phyloP scores from a whole-genome alignment of 139 green algal species.

The Micractinium sp. region DNA sequence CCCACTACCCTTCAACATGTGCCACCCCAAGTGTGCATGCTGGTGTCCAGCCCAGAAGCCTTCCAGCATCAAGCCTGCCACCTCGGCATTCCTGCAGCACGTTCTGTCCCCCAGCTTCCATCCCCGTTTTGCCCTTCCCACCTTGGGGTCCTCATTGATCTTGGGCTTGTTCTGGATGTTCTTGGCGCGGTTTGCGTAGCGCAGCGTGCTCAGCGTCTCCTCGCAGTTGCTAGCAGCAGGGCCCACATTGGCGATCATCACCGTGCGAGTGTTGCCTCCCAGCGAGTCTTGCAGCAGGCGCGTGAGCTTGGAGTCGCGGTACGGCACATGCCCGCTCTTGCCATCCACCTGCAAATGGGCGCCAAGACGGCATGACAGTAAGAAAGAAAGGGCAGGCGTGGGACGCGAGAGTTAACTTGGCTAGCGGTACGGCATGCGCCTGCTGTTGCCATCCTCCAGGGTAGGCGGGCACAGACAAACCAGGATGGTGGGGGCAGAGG shows the following conservation, averaged over 20 bases:
- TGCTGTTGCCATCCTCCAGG: too few relatives aligned
- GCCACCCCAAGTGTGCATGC: not conserved
- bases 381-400: not conserved
- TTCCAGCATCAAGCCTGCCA: not conserved
- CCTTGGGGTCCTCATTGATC: constrained; percentile 93
- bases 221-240: constrained; percentile 89
- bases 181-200: constrained; percentile 87
- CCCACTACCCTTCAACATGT: not conserved
- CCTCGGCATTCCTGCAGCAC: not conserved
- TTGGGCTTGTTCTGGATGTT: constrained; percentile 96
- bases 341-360: not conserved
- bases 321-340: constrained; percentile 84
- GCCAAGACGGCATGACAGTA: not conserved
- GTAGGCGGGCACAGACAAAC: not conserved
- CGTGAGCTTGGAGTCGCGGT: constrained; percentile 92
- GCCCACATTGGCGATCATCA: constrained; percentile 94
- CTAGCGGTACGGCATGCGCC: not conserved
- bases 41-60: not conserved
- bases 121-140: constrained; percentile 9
- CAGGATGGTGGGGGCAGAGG: not conserved
- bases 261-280: constrained; percentile 91
- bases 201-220: constrained; percentile 89
- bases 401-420: not conserved
- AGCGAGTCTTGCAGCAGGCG: constrained; percentile 88
- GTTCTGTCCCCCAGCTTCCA: not conserved